phyloP scores from a whole-genome alignment of 2,329 filamentous ascomycete species.

The Fonsecaea nubica region DNA sequence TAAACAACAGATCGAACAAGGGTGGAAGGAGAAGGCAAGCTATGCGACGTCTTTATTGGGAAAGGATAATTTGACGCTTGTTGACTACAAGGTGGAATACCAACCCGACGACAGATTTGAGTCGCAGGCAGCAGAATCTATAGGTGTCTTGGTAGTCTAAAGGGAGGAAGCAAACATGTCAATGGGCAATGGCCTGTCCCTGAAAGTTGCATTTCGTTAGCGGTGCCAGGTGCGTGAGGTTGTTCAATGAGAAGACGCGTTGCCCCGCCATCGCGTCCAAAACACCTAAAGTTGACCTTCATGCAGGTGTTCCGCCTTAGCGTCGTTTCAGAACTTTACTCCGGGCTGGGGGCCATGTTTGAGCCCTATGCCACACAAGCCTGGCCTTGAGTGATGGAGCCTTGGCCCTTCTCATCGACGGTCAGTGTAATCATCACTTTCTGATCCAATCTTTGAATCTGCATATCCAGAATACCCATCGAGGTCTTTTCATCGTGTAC shows the following conservation, averaged over 20 bases:
- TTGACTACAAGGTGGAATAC: neutral
- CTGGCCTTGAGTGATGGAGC: neutral
- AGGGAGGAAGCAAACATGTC: slow-evolving; percentile 9
- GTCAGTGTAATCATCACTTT: neutral
- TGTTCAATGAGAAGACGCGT: slow-evolving; percentile 27
- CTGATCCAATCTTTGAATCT: neutral
- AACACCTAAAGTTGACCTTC: slow-evolving; percentile 12
- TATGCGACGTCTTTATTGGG: slow-evolving; percentile 1
- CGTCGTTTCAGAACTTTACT: slow-evolving; percentile 23
- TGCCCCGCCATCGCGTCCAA: slow-evolving; percentile 31
- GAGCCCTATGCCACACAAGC: slow-evolving; percentile 1
- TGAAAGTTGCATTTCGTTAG: slow-evolving; percentile 18
- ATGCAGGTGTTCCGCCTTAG: slow-evolving; percentile 17
- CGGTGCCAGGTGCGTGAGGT: slow-evolving; percentile 21
- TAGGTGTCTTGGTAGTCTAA: slow-evolving; percentile 7
- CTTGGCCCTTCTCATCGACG: neutral
- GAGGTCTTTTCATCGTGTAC: neutral
- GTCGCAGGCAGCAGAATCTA: slow-evolving; percentile 11
- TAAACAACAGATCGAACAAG: slow-evolving; percentile 7
- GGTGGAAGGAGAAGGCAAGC: neutral
- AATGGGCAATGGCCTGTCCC: slow-evolving; percentile 11
- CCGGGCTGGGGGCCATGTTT: slow-evolving; percentile 8
- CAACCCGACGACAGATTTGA: neutral
- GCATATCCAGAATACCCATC: neutral
- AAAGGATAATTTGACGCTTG: slow-evolving; percentile 3